These are phyloP conservation scores for Globisporangium abappressorium DNA, from an alignment of 352 stramenopile genomes.

Conservation along the genomic window DNA sequence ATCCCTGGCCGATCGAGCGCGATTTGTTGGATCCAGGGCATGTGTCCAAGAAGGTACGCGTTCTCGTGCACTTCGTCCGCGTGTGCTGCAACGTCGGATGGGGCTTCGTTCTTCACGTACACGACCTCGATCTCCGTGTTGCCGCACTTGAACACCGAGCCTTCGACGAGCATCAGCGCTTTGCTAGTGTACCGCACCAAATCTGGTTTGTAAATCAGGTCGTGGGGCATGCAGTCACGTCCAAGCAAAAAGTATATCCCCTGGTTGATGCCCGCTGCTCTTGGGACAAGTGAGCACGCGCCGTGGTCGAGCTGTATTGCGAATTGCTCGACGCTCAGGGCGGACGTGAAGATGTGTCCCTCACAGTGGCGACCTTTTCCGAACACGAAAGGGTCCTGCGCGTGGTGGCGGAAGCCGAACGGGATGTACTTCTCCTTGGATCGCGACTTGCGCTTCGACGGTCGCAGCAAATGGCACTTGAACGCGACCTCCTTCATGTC, in stretches of 20 bases:
- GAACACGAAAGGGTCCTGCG: conserved; percentile 42
- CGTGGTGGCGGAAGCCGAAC: conserved; percentile 49
- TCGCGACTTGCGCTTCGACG: conserved; percentile 59
- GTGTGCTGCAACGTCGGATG: conserved; percentile 12
- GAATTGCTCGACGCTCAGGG: conserved; percentile 64
- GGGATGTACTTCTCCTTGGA: conserved; percentile 45
- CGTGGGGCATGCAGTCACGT: conserved; percentile 41
- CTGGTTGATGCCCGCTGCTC: conserved; percentile 57
- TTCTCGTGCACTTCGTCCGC: conserved; percentile 46
- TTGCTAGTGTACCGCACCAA: conserved; percentile 66
- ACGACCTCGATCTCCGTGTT: conserved; percentile 62
- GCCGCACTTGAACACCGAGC: conserved; percentile 59
- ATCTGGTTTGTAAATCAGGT: conserved; percentile 30
- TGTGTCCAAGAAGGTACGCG: conserved; percentile 33
- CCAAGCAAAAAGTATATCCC: conserved; percentile 72
- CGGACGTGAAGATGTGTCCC: conserved; percentile 53
- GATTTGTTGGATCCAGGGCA: conserved; percentile 69
- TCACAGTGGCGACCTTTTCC: conserved; percentile 59
- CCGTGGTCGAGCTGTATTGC: conserved; percentile 59
- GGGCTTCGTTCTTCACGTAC: conserved; percentile 39
- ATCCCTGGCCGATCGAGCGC: conserved; percentile 37
- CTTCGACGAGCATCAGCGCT: conserved; percentile 65
- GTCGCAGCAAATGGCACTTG: conserved; percentile 55
- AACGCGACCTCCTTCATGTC: conserved; percentile 70
- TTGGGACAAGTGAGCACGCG: conserved; percentile 53